These are phyloP conservation scores for Aspergillus bridgeri DNA, from an alignment of 495 filamentous ascomycete species.

Conservation along the genomic window DNA sequence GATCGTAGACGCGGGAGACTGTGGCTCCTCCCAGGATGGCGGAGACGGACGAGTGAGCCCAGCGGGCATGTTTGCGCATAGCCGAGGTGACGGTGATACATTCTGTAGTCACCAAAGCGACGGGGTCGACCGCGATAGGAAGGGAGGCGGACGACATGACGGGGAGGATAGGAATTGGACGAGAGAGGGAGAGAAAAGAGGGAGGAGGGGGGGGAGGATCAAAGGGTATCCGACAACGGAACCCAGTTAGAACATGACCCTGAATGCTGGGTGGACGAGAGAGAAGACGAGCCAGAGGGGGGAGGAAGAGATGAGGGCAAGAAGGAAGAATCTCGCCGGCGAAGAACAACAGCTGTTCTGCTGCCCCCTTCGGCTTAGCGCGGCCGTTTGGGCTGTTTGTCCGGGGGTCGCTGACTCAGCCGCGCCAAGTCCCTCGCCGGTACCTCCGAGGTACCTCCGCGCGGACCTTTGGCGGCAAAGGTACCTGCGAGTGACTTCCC, in stretches of 20 bases:
- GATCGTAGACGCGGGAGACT: constrained; percentile 46
- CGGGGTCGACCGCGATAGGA: constrained; percentile 86
- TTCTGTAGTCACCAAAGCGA: constrained; percentile 95
- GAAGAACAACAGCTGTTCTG: constrained; percentile 22
- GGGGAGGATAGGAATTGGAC: neutral
- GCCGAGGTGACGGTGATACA: constrained; percentile 97
- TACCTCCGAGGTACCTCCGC: neutral
- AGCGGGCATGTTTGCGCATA: constrained; percentile 96
- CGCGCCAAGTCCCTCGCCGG: neutral
- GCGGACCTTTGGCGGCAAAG: neutral
- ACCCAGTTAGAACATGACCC: constrained; percentile 22
- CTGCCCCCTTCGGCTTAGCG: constrained; percentile 3
- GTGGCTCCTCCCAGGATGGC: constrained; percentile 85
- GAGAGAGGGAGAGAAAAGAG: neutral
- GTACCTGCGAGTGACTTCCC: neutral
- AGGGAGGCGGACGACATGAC: constrained; percentile 28
- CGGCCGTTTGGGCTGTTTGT: neutral
- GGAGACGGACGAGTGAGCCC: constrained; percentile 94
- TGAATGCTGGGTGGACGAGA: too few relatives aligned
- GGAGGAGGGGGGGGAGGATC: constrained; percentile 9
- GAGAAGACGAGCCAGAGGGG: neutral
- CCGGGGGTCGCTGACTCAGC: neutral
- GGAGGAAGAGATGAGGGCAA: neutral
- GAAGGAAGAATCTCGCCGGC: too few relatives aligned
- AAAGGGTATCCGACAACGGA: constrained; percentile 11